Base-by-base conservation (phyloP, 768 basidiomycete species). In the Leccinum fibrillosum region DNA sequence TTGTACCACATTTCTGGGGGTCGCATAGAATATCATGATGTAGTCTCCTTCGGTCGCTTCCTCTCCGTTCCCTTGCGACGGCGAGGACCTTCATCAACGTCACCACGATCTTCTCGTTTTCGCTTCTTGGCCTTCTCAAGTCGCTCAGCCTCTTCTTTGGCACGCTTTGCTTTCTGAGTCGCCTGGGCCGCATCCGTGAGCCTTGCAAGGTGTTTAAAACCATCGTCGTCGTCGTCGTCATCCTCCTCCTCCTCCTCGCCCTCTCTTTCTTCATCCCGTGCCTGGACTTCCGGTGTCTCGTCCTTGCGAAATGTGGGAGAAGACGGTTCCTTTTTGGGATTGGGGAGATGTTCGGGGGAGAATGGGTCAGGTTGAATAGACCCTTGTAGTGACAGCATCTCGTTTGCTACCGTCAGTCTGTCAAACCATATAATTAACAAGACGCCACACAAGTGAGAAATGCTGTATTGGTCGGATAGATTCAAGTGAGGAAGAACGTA, bases 311-410 rank as follows among this genome's bases (percentile, higher is more conserved):
- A 52, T 23, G 56, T 30, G 12, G 57, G 34, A 23, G 60, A 49
- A 28, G 55, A 23, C 5, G 30, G 25, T 8, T 37, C 64, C 45
- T 48, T 66, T 37, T 64, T 59, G 12, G 66, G 47, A n/a, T 68
- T 67, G 17, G 78, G 74, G 25, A 77, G 67, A 68, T 89, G 88
- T 48, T 75, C 76, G 1, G 82, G 79, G 5, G 87, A 86, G 72
- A 92, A 90, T 2, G 89, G 90, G 64, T 92, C 85, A 4, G 75
- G 70, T 64, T 91, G 90, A 58, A 94, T 77, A 3, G 92, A 94
- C 9, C 94, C 94, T 30, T 91, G 80, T 12, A 97, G 75, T 2
- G 93, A 95, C 19, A 97, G 75, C 92, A 96, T 95, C 68, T 95
- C 89, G 67, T 97, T 95, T 32, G 93, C 92, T 34, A 94, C 84